Base-by-base conservation (phyloP, 495 filamentous ascomycete species). In the Recurvomyces mirabilis region DNA sequence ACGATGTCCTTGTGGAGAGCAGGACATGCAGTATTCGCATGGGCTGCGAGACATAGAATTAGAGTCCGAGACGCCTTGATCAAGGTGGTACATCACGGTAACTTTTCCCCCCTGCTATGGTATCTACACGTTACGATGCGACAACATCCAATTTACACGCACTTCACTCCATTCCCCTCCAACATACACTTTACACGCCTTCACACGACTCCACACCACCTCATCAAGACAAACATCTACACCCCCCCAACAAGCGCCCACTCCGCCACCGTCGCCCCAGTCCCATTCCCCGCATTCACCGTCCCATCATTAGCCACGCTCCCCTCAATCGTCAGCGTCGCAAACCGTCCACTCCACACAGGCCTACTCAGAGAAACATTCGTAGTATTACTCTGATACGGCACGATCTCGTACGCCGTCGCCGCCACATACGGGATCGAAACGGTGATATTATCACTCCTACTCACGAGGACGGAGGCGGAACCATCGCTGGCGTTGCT, bases 191-290 rank as follows among this genome's bases (percentile, higher is more conserved):
- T 2, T 15, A 20, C 37, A 40, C 14, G 23, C 19, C 24, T n/a
- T 40, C 20, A 40, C 37, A 3, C n/a, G 2, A 29, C 41, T 3
- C 35, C 19, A 38, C 26, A 17, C 25, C 6, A 46, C 35, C 7
- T 29, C 21, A 14, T 47, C 13, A n/a, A 43, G 48, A 14, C 41
- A n/a, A n/a, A n/a, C n/a, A n/a, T n/a, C n/a, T n/a, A n/a, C n/a
- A n/a, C 36, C 0, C 37, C 43, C 49, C 40, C 63, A 68, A 82
- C 52, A 47, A 84, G 65, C 25, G 67, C 78, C 72, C 79, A 84
- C 58, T 86, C 83, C 12, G 79, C 81, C 5, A 87, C 82, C 14
- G 78, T 83, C 2, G 76, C 77, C 0, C 82, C 82, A 0, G 62
- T 65, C 2, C 62, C 69, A 52, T 76, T 71, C 1, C 43, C 43